These are phyloP conservation scores for Malassezia brasiliensis DNA, from an alignment of 1,284 basidiomycete species.

Conservation along the genomic window DNA sequence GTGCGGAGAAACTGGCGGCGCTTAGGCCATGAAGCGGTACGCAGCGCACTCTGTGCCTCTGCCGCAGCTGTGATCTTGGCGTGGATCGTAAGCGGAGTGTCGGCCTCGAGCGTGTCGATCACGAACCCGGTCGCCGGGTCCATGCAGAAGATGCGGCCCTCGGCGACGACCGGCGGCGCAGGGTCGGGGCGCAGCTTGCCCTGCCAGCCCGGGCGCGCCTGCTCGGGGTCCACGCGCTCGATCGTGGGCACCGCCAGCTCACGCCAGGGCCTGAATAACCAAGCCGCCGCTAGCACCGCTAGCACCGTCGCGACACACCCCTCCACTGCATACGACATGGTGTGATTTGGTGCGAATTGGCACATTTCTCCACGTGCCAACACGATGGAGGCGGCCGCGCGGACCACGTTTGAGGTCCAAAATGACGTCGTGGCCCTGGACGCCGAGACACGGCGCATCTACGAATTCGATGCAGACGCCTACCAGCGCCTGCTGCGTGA, in stretches of 20 bases:
- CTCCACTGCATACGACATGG: not conserved
- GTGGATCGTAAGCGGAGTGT: constrained; percentile 60
- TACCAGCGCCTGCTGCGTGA: constrained; percentile 64
- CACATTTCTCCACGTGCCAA: constrained; percentile 5
- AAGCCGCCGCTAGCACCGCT: not conserved
- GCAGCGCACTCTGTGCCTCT: constrained; percentile 64
- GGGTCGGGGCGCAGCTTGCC: constrained; percentile 17
- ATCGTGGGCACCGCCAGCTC: not conserved
- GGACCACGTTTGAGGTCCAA: constrained; percentile 70
- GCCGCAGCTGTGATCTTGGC: constrained; percentile 62
- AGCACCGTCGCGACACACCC: not conserved
- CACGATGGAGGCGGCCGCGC: constrained; percentile 50
- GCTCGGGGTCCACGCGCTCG: constrained; percentile 19
- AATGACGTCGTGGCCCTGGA: constrained; percentile 58
- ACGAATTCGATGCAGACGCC: constrained; percentile 60
- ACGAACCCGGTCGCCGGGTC: constrained; percentile 80
- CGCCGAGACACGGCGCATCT: constrained; percentile 33
- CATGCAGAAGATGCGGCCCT: constrained; percentile 66
- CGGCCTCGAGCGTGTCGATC: constrained; percentile 61
- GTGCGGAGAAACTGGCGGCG: constrained; percentile 71
- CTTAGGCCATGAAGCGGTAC: constrained; percentile 62
- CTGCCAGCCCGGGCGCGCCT: constrained; percentile 28
- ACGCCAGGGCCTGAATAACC: not conserved
- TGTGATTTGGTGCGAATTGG: not conserved
- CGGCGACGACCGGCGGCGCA: not conserved